Evolutionary conservation across 2,329 filamentous ascomycete genomes (phyloP), one percentile per base, ranked within the genome.

Genomic region (Elsinoe australis): DNA sequence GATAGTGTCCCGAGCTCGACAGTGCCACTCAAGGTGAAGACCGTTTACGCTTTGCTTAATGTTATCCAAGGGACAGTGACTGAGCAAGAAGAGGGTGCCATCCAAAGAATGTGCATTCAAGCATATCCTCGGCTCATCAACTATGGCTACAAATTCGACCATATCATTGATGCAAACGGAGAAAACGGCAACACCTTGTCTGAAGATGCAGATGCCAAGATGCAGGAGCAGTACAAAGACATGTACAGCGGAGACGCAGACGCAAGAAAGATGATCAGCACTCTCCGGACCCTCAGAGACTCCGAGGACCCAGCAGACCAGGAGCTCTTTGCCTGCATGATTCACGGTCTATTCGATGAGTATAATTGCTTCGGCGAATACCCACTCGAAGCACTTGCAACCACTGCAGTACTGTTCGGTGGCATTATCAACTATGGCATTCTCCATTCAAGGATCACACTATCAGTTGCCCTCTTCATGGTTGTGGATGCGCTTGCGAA

Each of bases 321-420:
- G 63, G 92, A 98, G 62, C 78, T 95, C 5, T 98, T 98, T 63
- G 86, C 90, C 10, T 95, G 90, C 69, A 98, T 98, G 88, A 94
- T 98, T 28, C 89, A 95, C 60, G 92, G 92, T 1, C 72, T 98
- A 3, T 95, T 98, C 58, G 92, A 98, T 58, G 92, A 98, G 69
- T 98, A 95, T 64, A 83, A 83, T 49, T 94, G 95, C 61, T 98
- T 95, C 63, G 80, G 85, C 32, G 89, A 94, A 60, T 98, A 98
- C 64, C 94, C 94, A 0, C 73, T 95, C n/a, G 90, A 95, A 61
- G 92, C 92, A 4, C 71, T 98, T 44, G 90, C 90, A 5, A 96
- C 90, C 8, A 98, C 92, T 0, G 90, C 92, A 3, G 89, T 98
- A 7, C 76, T 98, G 21, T 98, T 98, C 63, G 92, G 92, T 49